Evolutionary conservation across 1,284 basidiomycete species (phyloP).

Genomic region (Tilletia caries): DNA sequence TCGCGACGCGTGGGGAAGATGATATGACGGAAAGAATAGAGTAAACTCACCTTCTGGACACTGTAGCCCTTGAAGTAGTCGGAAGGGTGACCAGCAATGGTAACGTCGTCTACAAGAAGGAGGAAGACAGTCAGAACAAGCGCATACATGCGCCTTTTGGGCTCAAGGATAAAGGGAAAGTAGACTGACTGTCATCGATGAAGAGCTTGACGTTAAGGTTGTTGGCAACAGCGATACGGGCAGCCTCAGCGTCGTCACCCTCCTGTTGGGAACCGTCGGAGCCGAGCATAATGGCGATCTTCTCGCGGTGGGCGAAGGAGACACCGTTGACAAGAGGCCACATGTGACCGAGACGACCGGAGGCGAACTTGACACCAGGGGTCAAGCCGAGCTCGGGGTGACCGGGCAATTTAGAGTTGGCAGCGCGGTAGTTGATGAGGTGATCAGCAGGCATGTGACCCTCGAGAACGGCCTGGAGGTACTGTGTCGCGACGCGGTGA

Average conservation of each 20-base stretch:
- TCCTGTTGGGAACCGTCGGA: conserved; percentile 85
- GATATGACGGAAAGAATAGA: no score
- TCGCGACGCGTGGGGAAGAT: no score
- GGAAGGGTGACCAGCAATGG: conserved; percentile 63
- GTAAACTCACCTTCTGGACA: conserved; percentile 56
- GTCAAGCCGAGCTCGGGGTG: conserved; percentile 80
- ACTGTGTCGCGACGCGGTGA: conserved; percentile 81
- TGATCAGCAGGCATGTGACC: conserved; percentile 70
- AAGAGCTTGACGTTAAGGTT: conserved; percentile 74
- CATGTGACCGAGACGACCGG: conserved; percentile 55
- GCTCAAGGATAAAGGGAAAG: conserved; percentile 15
- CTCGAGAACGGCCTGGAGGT: conserved; percentile 71
- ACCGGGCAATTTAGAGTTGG: conserved; percentile 76
- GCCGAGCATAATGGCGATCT: conserved; percentile 73
- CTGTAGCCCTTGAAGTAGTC: conserved; percentile 75
- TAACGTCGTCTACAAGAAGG: conserved; percentile 17
- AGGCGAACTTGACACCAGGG: conserved; percentile 80
- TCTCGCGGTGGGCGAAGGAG: conserved; percentile 70
- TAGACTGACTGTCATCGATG: conserved; percentile 68
- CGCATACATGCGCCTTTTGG: conserved; percentile 63
- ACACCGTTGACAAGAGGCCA: conserved; percentile 69
- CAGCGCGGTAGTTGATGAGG: conserved; percentile 75
- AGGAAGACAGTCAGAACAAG: conserved; percentile 57
- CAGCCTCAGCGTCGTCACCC: conserved; percentile 81
- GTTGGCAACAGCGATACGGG: conserved; percentile 75